Evolutionary conservation across 139 green algal species (phyloP).

Genomic region (Ettlia oleoabundans): DNA sequence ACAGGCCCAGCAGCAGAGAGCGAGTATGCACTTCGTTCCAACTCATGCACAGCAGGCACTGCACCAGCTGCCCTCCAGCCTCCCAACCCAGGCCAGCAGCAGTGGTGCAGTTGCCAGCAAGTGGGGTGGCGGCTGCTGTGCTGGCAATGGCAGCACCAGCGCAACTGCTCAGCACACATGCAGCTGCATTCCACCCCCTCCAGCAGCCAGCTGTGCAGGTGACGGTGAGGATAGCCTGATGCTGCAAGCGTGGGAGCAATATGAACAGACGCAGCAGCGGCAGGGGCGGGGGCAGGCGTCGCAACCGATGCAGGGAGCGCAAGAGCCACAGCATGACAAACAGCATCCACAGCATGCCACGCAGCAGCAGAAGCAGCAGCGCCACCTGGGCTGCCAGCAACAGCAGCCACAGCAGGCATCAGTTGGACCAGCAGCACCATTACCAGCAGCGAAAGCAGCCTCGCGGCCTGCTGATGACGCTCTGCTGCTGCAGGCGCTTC

Average conservation of each 20-base stretch:
- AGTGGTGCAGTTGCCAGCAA: background rate
- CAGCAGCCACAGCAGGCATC: background rate
- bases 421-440: background rate
- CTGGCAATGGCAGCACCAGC: too few relatives aligned
- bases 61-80: too few relatives aligned
- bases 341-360: background rate
- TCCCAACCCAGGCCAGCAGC: background rate
- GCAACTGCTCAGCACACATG: too few relatives aligned
- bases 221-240: constrained; percentile 18
- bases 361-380: background rate
- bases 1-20: background rate
- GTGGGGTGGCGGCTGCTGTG: too few relatives aligned
- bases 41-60: too few relatives aligned
- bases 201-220: background rate
- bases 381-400: background rate
- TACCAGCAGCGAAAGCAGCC: background rate
- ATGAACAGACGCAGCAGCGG: background rate
- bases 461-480: background rate
- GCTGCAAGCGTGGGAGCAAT: constrained; percentile 11
- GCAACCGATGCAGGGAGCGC: too few relatives aligned
- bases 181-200: too few relatives aligned
- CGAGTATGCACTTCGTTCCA: too few relatives aligned
- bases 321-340: too few relatives aligned
- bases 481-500: constrained; percentile 1
- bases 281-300: too few relatives aligned